A percentile compares a stretch with the other conserved stretches of the same genome.
Evolutionary conservation across 129 eudicot species (phyloP).

Genomic region (Cynara cardunculus): DNA sequence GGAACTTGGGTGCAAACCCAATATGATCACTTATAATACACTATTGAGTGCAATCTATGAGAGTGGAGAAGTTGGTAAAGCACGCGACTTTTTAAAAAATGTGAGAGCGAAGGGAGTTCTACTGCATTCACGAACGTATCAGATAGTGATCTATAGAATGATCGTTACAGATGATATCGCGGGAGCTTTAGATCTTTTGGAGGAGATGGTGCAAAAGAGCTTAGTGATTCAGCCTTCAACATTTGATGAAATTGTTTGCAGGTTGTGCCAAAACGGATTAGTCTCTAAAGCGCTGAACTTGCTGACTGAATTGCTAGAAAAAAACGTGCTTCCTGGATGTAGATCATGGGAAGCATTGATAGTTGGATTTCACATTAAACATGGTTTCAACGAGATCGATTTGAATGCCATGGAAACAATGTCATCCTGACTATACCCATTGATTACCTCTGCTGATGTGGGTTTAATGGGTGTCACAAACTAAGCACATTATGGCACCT

Average conservation of each 20-base stretch:
- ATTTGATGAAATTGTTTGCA: constrained; percentile 33
- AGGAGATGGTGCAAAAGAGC: constrained; percentile 37
- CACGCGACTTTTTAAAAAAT: constrained; percentile 27
- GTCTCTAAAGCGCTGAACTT: constrained; percentile 30
- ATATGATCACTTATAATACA: constrained; percentile 39
- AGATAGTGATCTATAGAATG: constrained; percentile 41
- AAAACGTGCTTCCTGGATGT: constrained; percentile 33
- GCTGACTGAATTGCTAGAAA: constrained; percentile 24
- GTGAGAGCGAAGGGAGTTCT: constrained; percentile 45
- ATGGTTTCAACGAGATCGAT: constrained; percentile 5
- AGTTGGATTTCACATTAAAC: constrained; percentile 18
- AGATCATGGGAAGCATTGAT: constrained; percentile 50
- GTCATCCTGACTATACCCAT: too few species aligned
- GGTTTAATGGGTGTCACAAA: not conserved
- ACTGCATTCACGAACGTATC: constrained; percentile 27
- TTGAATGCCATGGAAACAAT: not conserved
- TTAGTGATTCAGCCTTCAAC: constrained; percentile 23
- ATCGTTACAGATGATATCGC: constrained; percentile 22
- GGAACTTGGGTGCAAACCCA: constrained; percentile 63
- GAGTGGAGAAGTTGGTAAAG: constrained; percentile 38
- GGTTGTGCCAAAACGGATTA: constrained; percentile 33
- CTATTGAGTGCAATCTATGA: constrained; percentile 37
- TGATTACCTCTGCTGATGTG: not conserved
- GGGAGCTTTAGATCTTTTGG: constrained; percentile 46
- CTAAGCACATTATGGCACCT: too few species aligned